Base-by-base conservation (phyloP, 352 stramenopile genomes). In the Lagenidium giganteum region DNA sequence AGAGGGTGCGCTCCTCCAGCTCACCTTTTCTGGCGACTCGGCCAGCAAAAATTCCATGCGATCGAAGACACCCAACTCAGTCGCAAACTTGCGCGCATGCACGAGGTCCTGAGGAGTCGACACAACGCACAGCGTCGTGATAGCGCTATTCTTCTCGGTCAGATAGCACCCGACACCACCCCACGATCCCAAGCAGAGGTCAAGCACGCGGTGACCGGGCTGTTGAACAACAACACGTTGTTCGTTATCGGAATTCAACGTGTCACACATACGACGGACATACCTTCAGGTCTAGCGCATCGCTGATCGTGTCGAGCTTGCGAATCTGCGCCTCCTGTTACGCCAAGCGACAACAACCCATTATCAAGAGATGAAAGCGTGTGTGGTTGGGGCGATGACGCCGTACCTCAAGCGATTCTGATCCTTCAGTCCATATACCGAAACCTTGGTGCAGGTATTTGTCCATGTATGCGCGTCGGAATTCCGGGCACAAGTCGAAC, bases 151-250 rank as follows among this genome's bases (percentile, higher is more conserved):
- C 5, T 64, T 63, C 41, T 84, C 57, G 7, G 83, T 77, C 4
- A 93, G 51, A 42, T 83, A 92, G 41, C 79, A 79, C 8, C 71
- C 75, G 13, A 95, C 72, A 1, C 80, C 77, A 36, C 83, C 81
- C 79, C 83, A 87, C 2, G 77, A 94, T 3, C 80, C 83, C 24
- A 90, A 63, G 28, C 69, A 76, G n/a, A 95, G 60, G 31, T 95
- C 85, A 9, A 95, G 61, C n/a, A 95, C 54, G 18, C 57, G 68
- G 8, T 88, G 59, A 0, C 70, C 64, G 37, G 58, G 30, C 69
- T 87, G 27, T n/a, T 64, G 27, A 8, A 22, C 9, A 7, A 38
- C 25, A 50, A 25, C 3, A 21, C 13, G 9, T 8, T n/a, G 23
- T 32, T 36, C 33, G 23, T 29, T n/a, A 42, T 33, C 43, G 16